Base-by-base conservation (phyloP, 2,329 filamentous ascomycete genomes). In the Verticillium tricorpus region DNA sequence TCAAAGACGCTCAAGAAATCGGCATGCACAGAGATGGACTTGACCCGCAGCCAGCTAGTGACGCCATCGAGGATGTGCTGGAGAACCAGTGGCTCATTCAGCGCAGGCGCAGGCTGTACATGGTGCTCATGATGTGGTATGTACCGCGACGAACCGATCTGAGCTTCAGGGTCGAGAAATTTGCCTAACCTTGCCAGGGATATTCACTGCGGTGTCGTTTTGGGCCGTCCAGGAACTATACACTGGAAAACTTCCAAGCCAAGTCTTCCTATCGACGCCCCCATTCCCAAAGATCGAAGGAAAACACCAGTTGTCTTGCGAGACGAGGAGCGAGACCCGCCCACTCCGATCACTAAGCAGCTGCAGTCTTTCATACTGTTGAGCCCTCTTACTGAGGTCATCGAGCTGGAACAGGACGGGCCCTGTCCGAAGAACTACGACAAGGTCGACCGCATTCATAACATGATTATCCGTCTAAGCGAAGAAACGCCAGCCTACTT, bases 1-100 rank as follows among this genome's bases (percentile, higher is more conserved):
- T 88, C 61, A 77, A 84, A 50, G 85, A 88, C 68, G 86, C 84
- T 0, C 85, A 88, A 68, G 85, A 88, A 66, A 80, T 88, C 50
- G 86, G 85, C 14, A 74, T 89, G 67, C 82, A 89, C 65, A 78
- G 81, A 14, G 80, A 84, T 64, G 77, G 74, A 39, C 72, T 81
- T 32, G 83, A 86, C 64, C 82, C 82, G 0, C 78, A 79, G 57
- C 80, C 82, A 2, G 73, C 71, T 15, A 73, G 79, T 39, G 72
- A 78, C 45, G 79, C 77, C 45, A 70, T 78, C 5, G 82, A 84
- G 62, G 78, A 79, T 35, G 72, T 81, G 2, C 72, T 86, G 17
- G 80, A 84, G 63, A 85, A 83, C 62, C 77, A 86, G 66, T 88
- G 86, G 86, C 73, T 79, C 56, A 79, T 86, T 28, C 81, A 88